These are phyloP conservation scores for Nannizziopsis barbatae DNA, from an alignment of 2,329 filamentous ascomycete genomes.

Conservation along the genomic window DNA sequence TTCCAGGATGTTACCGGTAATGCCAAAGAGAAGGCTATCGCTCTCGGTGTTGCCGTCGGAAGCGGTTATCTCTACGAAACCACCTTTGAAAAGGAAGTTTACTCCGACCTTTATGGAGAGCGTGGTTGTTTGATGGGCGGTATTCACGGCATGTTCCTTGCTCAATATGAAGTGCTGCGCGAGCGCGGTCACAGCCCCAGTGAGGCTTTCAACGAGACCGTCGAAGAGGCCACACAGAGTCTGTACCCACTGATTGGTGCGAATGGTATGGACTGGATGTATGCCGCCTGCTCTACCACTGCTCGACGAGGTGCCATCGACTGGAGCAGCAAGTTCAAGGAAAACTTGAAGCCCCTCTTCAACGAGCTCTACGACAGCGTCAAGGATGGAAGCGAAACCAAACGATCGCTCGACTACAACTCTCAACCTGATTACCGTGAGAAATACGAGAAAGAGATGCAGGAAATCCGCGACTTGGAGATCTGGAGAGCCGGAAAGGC, in stretches of 20 bases:
- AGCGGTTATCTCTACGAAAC: slow-evolving; percentile 99
- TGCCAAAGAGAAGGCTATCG: slow-evolving; percentile 94
- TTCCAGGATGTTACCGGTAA: slow-evolving; percentile 97
- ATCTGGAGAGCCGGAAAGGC: slow-evolving; percentile 99
- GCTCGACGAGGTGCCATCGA: slow-evolving; percentile 97
- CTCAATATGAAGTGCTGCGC: slow-evolving; percentile 99
- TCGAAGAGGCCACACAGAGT: slow-evolving; percentile 97
- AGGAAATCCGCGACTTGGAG: slow-evolving; percentile 95
- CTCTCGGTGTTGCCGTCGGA: slow-evolving; percentile 92
- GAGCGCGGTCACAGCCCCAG: slow-evolving; percentile 95
- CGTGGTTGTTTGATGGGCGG: slow-evolving; percentile 99
- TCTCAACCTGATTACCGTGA: slow-evolving; percentile 88
- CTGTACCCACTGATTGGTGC: slow-evolving; percentile 94
- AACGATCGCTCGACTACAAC: slow-evolving; percentile 96
- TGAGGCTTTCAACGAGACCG: slow-evolving; percentile 99
- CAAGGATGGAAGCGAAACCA: slow-evolving; percentile 81
- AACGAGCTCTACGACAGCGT: slow-evolving; percentile 93
- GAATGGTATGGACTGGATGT: slow-evolving; percentile 99
- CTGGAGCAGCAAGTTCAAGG: slow-evolving; percentile 97
- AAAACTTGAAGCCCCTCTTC: slow-evolving; percentile 96
- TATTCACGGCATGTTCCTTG: slow-evolving; percentile 99
- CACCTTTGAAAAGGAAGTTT: slow-evolving; percentile 99
- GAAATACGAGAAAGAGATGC: slow-evolving; percentile 95
- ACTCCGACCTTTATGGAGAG: slow-evolving; percentile 99
- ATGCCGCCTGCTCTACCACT: slow-evolving; percentile 97